Base-by-base conservation (phyloP, 1,284 basidiomycete species). In the Microbotryum saponariae region DNA sequence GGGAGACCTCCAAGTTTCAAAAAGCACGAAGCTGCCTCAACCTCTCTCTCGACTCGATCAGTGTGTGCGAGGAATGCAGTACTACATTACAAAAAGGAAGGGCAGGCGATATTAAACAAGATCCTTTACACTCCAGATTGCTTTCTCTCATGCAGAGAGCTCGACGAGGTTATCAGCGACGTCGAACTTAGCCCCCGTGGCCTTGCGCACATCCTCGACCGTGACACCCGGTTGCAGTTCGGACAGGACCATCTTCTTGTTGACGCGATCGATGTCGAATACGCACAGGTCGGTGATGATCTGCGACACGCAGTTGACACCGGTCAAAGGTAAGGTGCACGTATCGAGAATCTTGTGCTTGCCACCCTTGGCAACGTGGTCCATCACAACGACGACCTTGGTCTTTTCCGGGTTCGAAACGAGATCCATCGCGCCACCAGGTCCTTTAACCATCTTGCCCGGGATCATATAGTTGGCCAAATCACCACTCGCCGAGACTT, bases 321-420 rank as follows among this genome's bases (percentile, higher is more conserved):
- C 93, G 0, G 93, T 97, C 31, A 94, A 78, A 29, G 93, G 93
- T 44, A 97, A 81, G 3, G 81, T 80, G 75, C 91, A 94, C 73
- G 87, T 46, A 51, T 86, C 80, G 56, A 93, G 81, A 64, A 97
- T 85, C 80, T 97, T 97, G 57, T 87, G 84, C 67, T 82, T 82
- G 55, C 91, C 92, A 73, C 90, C 85, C 78, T 92, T 96, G 57
- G 90, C 85, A 68, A 84, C 84, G 77, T 94, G 92, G 73, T 96
- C 90, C 81, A 89, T 88, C 51, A 90, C 82, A 6, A 83, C 89
- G 62, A 71, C 62, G 59, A 89, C 85, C 76, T 87, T 90, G 54
- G 91, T 93, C 77, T 85, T 84, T 74, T 91, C 89, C 2, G 90
- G 91, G 76, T 91, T 92, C 51, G 89, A 91, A 60, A 93, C 90